phyloP scores from a whole-genome alignment of 306 rosid species.

The Trifolium fragiferum region DNA sequence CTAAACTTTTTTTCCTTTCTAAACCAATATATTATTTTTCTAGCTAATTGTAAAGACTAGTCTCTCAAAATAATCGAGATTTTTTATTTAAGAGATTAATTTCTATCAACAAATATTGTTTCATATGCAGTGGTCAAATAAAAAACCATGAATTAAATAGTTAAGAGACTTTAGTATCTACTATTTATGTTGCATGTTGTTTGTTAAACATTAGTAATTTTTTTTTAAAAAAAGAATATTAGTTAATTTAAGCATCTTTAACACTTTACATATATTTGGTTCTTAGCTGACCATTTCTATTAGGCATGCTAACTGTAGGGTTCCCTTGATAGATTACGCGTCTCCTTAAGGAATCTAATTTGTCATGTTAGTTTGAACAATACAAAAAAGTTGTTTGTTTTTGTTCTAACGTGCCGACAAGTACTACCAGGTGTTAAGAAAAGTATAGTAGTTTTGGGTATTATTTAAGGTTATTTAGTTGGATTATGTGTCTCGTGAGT shows the following conservation, averaged over 20 bases:
- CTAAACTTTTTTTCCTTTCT: not conserved
- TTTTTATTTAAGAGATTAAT: too few species aligned
- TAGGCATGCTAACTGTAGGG: slow-evolving; percentile 42
- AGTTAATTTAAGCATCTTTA: slow-evolving; percentile 6
- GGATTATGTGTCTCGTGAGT: too few species aligned
- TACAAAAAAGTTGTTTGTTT: slow-evolving; percentile 48
- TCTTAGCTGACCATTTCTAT: slow-evolving; percentile 28
- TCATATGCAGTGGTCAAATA: too few species aligned
- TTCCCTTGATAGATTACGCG: slow-evolving; percentile 39
- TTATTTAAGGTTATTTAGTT: not conserved
- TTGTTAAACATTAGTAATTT: too few species aligned
- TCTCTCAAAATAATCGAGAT: too few species aligned
- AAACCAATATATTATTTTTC: too few species aligned
- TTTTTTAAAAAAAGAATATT: not conserved
- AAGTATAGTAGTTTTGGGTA: slow-evolving; percentile 27
- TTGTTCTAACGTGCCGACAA: slow-evolving; percentile 68
- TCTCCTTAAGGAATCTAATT: slow-evolving; percentile 48
- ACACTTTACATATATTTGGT: slow-evolving; percentile 8
- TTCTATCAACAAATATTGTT: too few species aligned
- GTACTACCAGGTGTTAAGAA: slow-evolving; percentile 30
- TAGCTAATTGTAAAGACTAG: too few species aligned
- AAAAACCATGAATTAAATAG: too few species aligned
- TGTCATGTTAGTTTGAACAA: slow-evolving; percentile 54
- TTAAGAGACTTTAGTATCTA: too few species aligned
- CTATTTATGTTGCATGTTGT: too few species aligned